Conservation (phyloP, 177 flowering plant genomes). For the Tripterygium wilfordii region DNA sequence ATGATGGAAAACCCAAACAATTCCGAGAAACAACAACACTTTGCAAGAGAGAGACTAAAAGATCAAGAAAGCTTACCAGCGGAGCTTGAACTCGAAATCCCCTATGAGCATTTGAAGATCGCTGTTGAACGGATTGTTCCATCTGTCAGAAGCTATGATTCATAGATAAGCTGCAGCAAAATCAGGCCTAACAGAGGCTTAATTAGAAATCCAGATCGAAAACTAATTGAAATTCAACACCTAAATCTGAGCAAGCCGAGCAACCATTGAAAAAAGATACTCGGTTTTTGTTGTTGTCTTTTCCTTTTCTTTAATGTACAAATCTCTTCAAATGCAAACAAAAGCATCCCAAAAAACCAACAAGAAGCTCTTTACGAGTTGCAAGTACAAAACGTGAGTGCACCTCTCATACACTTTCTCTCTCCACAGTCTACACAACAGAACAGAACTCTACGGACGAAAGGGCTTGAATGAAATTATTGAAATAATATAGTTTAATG, state of each 20-base stretch:
- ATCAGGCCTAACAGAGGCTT: too few species aligned
- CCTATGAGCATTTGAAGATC: conserved; percentile 53
- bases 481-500: too few species aligned
- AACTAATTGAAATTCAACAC: conserved; percentile 5
- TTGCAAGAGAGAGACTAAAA: not conserved
- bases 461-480: too few species aligned
- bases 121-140: conserved; percentile 36
- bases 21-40: not conserved
- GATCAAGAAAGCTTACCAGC: conserved; percentile 38
- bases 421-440: too few species aligned
- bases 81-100: conserved; percentile 81
- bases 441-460: too few species aligned
- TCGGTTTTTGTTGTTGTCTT: not conserved
- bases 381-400: conserved; percentile 15
- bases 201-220: conserved; percentile 6
- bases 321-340: conserved; percentile 31
- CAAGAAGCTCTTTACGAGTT: conserved; percentile 5
- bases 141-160: conserved; percentile 26
- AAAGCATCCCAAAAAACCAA: conserved; percentile 5
- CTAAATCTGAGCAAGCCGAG: conserved; percentile 20
- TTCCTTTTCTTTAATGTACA: conserved; percentile 2
- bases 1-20: too few species aligned
- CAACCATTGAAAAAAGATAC: not conserved
- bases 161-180: conserved; percentile 16
- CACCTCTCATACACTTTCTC: conserved; percentile 7